phyloP scores from a whole-genome alignment of 495 filamentous ascomycete species.

The Tricharina praecox region DNA sequence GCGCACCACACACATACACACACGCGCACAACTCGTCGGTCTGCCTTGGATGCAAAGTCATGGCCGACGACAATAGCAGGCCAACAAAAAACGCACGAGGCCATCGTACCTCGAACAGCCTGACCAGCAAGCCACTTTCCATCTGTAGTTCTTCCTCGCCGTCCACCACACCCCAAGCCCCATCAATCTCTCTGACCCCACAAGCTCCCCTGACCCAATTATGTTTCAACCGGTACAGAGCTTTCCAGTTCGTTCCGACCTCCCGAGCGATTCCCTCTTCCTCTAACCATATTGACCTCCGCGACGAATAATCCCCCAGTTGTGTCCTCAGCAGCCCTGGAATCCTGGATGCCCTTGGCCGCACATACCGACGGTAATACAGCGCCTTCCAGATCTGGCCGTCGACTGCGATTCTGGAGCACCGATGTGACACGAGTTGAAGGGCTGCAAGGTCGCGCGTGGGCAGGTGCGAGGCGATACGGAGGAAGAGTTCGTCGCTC shows the following conservation, averaged over 20 bases:
- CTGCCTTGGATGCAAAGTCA: background rate
- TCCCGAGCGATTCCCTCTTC: slow-evolving; percentile 42
- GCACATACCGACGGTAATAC: slow-evolving; percentile 81
- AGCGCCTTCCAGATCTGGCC: slow-evolving; percentile 79
- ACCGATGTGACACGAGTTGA: slow-evolving; percentile 63
- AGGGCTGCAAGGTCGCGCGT: slow-evolving; percentile 50
- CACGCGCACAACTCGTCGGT: background rate
- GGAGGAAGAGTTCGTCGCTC: slow-evolving; percentile 75
- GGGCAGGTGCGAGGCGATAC: slow-evolving; percentile 62
- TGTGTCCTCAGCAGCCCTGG: slow-evolving; percentile 39
- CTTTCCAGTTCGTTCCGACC: slow-evolving; percentile 60
- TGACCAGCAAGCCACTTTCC: slow-evolving; percentile 14
- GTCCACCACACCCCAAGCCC: slow-evolving; percentile 29
- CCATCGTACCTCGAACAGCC: slow-evolving; percentile 20
- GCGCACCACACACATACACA: background rate
- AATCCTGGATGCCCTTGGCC: slow-evolving; percentile 61
- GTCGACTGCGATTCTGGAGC: slow-evolving; percentile 59
- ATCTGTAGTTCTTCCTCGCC: background rate
- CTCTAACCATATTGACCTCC: slow-evolving; percentile 68
- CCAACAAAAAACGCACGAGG: background rate
- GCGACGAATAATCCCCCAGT: slow-evolving; percentile 42
- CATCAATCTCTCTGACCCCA: slow-evolving; percentile 54
- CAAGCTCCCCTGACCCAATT: slow-evolving; percentile 85
- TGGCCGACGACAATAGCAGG: background rate
- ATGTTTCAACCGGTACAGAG: slow-evolving; percentile 71